A percentile compares a stretch with the other conserved stretches of the same genome.
These are phyloP conservation scores for Kwoniella europaea DNA, from an alignment of 768 basidiomycete species.

Conservation along the genomic window DNA sequence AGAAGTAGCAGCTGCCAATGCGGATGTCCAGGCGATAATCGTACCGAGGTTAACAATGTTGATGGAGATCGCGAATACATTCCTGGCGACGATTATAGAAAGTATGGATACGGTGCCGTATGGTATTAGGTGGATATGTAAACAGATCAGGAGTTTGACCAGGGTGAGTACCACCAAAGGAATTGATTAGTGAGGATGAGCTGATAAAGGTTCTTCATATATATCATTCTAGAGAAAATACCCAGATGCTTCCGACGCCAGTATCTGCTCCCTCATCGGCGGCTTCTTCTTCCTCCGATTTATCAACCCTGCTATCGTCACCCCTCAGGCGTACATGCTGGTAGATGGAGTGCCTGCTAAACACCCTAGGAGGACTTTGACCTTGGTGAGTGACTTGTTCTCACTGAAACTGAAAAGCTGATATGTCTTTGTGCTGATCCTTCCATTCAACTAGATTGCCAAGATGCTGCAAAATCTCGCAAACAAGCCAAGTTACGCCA, in stretches of 20 bases:
- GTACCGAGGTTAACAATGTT: constrained; percentile 96
- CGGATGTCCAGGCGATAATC: constrained; percentile 97
- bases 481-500: constrained; percentile 96
- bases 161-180: constrained; percentile 64
- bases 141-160: constrained; percentile 96
- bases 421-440: not conserved
- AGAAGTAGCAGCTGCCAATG: constrained; percentile 90
- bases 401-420: no score
- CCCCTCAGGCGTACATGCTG: constrained; percentile 99
- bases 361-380: constrained; percentile 93
- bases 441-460: constrained; percentile 71
- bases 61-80: constrained; percentile 99
- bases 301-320: constrained; percentile 99
- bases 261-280: constrained; percentile 96
- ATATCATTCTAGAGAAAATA: constrained; percentile 71
- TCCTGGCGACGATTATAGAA: constrained; percentile 95
- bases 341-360: constrained; percentile 98
- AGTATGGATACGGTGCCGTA: constrained; percentile 98
- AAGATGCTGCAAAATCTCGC: constrained; percentile 99
- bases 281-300: constrained; percentile 99
- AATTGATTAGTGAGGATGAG: no score
- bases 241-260: constrained; percentile 96
- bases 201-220: not conserved
- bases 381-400: constrained; percentile 65
- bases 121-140: constrained; percentile 99